These are phyloP conservation scores for Isoetes taiwanensis DNA, from an alignment of 75 land plant genomes.

Conservation along the genomic window DNA sequence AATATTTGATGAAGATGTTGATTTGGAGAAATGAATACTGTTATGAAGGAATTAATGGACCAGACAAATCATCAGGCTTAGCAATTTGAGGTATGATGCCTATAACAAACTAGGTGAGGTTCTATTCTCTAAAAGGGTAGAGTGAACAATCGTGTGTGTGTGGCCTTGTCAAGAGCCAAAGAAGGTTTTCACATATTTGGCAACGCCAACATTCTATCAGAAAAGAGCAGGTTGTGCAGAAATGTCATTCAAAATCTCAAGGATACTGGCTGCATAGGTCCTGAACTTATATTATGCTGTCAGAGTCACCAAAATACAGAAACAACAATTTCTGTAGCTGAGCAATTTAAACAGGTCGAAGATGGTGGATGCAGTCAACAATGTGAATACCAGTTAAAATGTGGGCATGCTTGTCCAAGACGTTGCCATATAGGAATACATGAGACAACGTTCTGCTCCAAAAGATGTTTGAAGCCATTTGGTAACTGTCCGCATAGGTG, in stretches of 20 bases:
- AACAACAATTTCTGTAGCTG: not conserved
- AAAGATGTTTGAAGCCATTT: not conserved
- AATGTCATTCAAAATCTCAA: not conserved
- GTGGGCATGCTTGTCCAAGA: not conserved
- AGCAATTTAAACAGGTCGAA: not conserved
- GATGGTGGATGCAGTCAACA: constrained; percentile 2
- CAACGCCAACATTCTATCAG: not conserved
- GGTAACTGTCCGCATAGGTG: not conserved
- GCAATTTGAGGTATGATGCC: too few relatives aligned
- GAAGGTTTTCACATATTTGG: constrained; percentile 2
- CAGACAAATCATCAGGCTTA: too few relatives aligned
- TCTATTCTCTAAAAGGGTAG: too few relatives aligned
- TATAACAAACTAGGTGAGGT: too few relatives aligned
- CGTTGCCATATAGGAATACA: not conserved
- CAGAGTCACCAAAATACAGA: not conserved
- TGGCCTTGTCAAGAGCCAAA: not conserved
- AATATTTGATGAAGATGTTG: too few relatives aligned
- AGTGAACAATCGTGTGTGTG: not conserved
- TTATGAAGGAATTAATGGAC: too few relatives aligned
- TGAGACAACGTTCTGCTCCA: not conserved
- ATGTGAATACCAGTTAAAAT: not conserved
- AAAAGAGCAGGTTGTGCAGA: not conserved
- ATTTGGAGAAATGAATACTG: too few relatives aligned
- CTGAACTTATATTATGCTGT: not conserved
- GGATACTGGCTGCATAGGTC: not conserved